Evolutionary conservation across 2,329 filamentous ascomycete species (phyloP), one percentile per base, ranked within the genome.

Genomic region (Claviceps fusiformis): DNA sequence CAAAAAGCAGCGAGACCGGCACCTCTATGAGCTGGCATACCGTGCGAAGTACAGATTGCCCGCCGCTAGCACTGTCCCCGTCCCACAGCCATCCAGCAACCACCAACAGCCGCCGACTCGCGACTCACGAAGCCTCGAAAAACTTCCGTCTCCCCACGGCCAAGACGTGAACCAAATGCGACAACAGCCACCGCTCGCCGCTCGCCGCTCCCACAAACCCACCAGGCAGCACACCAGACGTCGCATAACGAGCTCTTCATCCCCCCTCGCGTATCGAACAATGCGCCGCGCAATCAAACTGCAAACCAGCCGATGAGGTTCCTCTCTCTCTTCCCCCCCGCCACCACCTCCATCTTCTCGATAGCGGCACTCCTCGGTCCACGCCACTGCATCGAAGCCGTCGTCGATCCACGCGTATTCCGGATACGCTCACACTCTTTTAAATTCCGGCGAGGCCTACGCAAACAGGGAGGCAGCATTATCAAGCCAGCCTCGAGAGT

Each of bases 281-380:
- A 67, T 66, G 66, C 61, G 65, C 66, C 62, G 62, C 58, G 62
- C 58, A 59, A 56, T 46, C 55, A 46, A 55, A 50, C 43, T 50
- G 47, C 59, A 59, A 59, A 59, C 56, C 57, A 60, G 57, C 61
- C 62, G 60, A 67, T 68, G 66, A 68, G 62, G 65, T 61, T 19
- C 27, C 27, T 17, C 45, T 4, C 15, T 17, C 44, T 24, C 44
- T 31, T 17, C n/a, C 24, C 24, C 2, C 39, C 17, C 15, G 4
- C 39, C 17, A 10, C 41, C n/a, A n/a, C 17, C 17, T 44, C 19
- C 24, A 13, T 6, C 44, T 35, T 15, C 61, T 57, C 57, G 56
- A 56, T 60, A 57, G 61, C 62, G 65, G 65, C 59, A 63, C 55
- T 58, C 19, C 58, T 60, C 59, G 60, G 61, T 54, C 60, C 59